Percentiles rank a stretch among this genome's conserved stretches.
Evolutionary conservation across 2,329 filamentous ascomycete genomes (phyloP).

Genomic region (Sporothrix brunneoviolacea): DNA sequence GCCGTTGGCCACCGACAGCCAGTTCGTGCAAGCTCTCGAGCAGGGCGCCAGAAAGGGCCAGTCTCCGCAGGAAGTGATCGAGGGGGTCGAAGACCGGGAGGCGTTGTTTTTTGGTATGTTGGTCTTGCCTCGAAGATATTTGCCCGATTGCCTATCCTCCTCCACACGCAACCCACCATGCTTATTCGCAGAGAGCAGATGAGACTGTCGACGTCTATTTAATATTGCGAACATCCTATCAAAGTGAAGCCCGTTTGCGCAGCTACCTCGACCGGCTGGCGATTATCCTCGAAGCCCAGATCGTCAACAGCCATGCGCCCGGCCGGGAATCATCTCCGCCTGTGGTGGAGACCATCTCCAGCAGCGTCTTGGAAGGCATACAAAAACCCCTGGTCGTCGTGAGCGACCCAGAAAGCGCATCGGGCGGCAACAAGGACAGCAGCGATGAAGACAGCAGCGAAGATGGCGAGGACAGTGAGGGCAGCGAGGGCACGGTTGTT

Average conservation of each 20-base stretch:
- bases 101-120: slow-evolving; percentile 65
- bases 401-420: slow-evolving; percentile 29
- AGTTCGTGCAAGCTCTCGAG: slow-evolving; percentile 46
- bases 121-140: neutral
- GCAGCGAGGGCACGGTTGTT: slow-evolving; percentile 2
- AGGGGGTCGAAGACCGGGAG: slow-evolving; percentile 55
- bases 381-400: slow-evolving; percentile 45
- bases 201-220: slow-evolving; percentile 65
- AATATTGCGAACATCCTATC: slow-evolving; percentile 57
- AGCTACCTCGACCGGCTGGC: slow-evolving; percentile 56
- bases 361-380: slow-evolving; percentile 42
- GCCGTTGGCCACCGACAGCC: slow-evolving; percentile 48
- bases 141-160: slow-evolving; percentile 11
- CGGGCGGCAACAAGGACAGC: slow-evolving; percentile 6
- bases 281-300: slow-evolving; percentile 60
- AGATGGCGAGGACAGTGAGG: slow-evolving; percentile 26
- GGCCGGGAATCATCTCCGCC: slow-evolving; percentile 39
- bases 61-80: slow-evolving; percentile 41
- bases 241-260: slow-evolving; percentile 49
- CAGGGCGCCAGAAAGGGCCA: slow-evolving; percentile 25
- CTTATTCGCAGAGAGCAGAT: slow-evolving; percentile 55
- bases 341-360: slow-evolving; percentile 54
- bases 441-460: slow-evolving; percentile 3
- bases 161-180: slow-evolving; percentile 26
- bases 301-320: slow-evolving; percentile 48